Conservation (phyloP, 495 filamentous ascomycete genomes). For the Amniculicola lignicola region DNA sequence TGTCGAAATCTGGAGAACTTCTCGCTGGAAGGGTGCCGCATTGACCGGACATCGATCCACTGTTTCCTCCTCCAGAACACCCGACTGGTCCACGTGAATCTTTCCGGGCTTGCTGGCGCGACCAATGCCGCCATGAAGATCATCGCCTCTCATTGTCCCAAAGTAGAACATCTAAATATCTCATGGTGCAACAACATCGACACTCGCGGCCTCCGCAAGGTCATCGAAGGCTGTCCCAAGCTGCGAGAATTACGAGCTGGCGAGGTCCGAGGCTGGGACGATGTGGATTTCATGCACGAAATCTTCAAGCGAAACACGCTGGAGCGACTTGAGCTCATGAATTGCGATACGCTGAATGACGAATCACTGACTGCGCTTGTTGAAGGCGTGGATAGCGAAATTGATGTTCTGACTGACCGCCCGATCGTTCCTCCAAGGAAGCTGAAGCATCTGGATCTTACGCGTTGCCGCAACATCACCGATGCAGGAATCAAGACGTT, state of each 20-base stretch:
- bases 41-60: constrained; percentile 76
- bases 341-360: constrained; percentile 74
- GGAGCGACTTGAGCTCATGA: constrained; percentile 71
- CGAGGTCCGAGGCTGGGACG: constrained; percentile 76
- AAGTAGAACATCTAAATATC: constrained; percentile 77
- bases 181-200: constrained; percentile 88
- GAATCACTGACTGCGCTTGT: constrained; percentile 67
- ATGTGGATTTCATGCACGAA: constrained; percentile 62
- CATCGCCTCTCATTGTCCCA: constrained; percentile 77
- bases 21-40: constrained; percentile 82
- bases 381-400: constrained; percentile 66
- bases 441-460: constrained; percentile 80
- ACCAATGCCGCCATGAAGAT: constrained; percentile 85
- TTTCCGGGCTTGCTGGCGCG: constrained; percentile 74
- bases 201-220: constrained; percentile 70
- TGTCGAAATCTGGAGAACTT: constrained; percentile 86
- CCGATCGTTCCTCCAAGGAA: constrained; percentile 73
- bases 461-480: constrained; percentile 70
- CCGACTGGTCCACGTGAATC: constrained; percentile 73
- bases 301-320: constrained; percentile 78
- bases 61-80: constrained; percentile 74
- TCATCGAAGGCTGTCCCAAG: constrained; percentile 68
- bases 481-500: constrained; percentile 65
- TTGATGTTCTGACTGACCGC: constrained; percentile 73
- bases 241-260: constrained; percentile 79